Conservation (phyloP, 768 basidiomycete genomes). For the Trametes villosa region DNA sequence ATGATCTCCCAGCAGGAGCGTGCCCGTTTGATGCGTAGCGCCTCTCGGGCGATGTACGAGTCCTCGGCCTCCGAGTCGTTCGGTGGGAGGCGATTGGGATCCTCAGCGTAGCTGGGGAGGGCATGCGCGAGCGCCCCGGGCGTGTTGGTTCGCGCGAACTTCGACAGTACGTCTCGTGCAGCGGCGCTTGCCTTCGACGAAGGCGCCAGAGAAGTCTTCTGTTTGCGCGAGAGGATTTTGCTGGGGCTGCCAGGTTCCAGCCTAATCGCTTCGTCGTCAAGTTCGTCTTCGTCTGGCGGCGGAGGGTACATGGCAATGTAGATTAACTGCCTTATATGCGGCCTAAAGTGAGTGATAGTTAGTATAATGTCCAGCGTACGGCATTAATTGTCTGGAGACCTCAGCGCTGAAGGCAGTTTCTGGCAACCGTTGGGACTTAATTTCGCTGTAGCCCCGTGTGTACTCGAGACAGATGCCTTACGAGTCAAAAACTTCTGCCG, state of each 20-base stretch:
- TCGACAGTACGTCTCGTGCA: conserved; percentile 57
- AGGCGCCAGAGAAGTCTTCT: conserved; percentile 46
- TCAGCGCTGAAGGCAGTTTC: too few species aligned
- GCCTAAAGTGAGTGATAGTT: conserved; percentile 37
- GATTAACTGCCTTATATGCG: conserved; percentile 68
- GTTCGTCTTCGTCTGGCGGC: conserved; percentile 27
- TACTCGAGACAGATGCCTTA: too few species aligned
- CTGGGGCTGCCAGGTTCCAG: conserved; percentile 35
- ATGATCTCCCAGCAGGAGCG: conserved; percentile 68
- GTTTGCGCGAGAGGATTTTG: conserved; percentile 40
- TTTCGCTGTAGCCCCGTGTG: too few species aligned
- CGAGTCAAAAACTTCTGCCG: too few species aligned
- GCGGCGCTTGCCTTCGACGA: conserved; percentile 51
- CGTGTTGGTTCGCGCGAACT: conserved; percentile 59
- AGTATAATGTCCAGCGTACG: neutral
- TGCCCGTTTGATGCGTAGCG: conserved; percentile 54
- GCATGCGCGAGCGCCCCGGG: conserved; percentile 57
- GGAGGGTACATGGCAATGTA: conserved; percentile 73
- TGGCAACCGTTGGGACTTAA: too few species aligned
- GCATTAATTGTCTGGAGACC: too few species aligned
- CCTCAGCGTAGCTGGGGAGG: conserved; percentile 50
- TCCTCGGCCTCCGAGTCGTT: conserved; percentile 49
- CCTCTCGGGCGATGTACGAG: conserved; percentile 59
- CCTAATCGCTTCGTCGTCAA: conserved; percentile 29
- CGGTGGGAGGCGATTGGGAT: neutral